Evolutionary conservation across 1,139 yeast species (phyloP).

Genomic region (Saccharomyces pastorianus): DNA sequence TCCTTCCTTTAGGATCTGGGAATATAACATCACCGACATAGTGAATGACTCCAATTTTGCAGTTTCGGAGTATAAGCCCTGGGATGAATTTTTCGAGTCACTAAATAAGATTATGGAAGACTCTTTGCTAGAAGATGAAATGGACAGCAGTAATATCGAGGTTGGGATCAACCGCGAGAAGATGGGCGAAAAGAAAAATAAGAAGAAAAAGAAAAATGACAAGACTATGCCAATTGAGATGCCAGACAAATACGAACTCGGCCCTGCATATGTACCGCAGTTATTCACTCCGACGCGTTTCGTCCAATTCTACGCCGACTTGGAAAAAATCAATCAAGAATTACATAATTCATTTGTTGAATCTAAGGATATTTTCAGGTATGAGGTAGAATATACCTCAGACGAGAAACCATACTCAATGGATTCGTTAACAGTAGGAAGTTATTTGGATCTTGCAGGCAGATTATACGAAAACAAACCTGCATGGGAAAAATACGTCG

Average conservation of each 20-base stretch:
- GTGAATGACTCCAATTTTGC: conserved; percentile 16
- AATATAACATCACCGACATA: conserved; percentile 60
- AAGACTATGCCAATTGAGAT: conserved; percentile 59
- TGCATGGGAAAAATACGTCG: conserved; percentile 36
- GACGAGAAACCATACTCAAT: conserved; percentile 50
- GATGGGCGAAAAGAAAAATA: conserved; percentile 19
- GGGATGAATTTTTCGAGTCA: conserved; percentile 49
- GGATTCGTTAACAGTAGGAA: conserved; percentile 49
- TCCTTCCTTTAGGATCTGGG: conserved; percentile 80
- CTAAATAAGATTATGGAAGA: conserved; percentile 33
- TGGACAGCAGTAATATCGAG: conserved; percentile 9
- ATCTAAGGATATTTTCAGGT: conserved; percentile 41
- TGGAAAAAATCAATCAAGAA: conserved; percentile 43
- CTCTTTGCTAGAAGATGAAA: conserved; percentile 17
- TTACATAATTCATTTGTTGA: conserved; percentile 14
- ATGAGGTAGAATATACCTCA: conserved; percentile 62
- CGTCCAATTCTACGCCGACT: conserved; percentile 64
- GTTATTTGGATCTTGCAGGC: conserved; percentile 53
- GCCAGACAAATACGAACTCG: conserved; percentile 48
- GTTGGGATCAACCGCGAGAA: conserved; percentile 8
- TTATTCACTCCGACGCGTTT: conserved; percentile 63
- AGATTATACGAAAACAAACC: conserved; percentile 37
- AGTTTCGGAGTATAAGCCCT: conserved; percentile 32
- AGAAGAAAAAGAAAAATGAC: conserved; percentile 39
- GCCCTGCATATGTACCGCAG: conserved; percentile 72